Conservation (phyloP, 2,329 filamentous ascomycete species). For the Xylogone sp. region DNA sequence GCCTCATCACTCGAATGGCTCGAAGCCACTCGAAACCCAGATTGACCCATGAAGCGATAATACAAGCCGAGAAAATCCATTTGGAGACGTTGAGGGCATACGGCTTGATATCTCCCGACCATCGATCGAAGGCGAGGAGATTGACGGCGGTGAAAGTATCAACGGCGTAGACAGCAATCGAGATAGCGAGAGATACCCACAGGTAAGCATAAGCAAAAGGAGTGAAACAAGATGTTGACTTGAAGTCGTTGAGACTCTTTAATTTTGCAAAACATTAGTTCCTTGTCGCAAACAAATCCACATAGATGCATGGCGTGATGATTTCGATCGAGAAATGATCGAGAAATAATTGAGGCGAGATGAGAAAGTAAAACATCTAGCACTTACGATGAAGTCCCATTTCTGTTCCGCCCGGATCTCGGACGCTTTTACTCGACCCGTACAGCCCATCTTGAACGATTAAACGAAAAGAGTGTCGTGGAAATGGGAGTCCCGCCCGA, state of each 20-base stretch:
- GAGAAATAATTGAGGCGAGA: neutral
- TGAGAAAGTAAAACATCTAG: constrained; percentile 38
- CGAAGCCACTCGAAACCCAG: constrained; percentile 75
- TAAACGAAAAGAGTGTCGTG: constrained; percentile 5
- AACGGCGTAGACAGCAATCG: constrained; percentile 79
- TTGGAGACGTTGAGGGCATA: constrained; percentile 77
- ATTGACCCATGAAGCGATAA: constrained; percentile 85
- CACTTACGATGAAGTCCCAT: constrained; percentile 86
- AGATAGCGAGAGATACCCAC: constrained; percentile 74
- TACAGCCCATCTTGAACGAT: constrained; percentile 57
- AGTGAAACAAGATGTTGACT: constrained; percentile 72
- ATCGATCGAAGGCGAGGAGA: constrained; percentile 81
- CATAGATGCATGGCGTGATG: no score
- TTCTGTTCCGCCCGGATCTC: constrained; percentile 78
- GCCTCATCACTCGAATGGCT: constrained; percentile 74
- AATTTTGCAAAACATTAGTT: constrained; percentile 1
- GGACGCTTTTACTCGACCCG: constrained; percentile 57
- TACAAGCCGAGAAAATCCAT: constrained; percentile 93
- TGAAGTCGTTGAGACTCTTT: constrained; percentile 72
- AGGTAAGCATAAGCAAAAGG: constrained; percentile 81
- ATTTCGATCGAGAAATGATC: no score
- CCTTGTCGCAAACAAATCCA: no score
- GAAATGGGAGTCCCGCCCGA: constrained; percentile 15
- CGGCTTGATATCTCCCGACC: constrained; percentile 80
- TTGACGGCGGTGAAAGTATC: constrained; percentile 94